Percentiles rank a stretch among this genome's conserved stretches.
These are phyloP conservation scores for Phytophthora multivora DNA, from an alignment of 352 stramenopile genomes.

Conservation along the genomic window DNA sequence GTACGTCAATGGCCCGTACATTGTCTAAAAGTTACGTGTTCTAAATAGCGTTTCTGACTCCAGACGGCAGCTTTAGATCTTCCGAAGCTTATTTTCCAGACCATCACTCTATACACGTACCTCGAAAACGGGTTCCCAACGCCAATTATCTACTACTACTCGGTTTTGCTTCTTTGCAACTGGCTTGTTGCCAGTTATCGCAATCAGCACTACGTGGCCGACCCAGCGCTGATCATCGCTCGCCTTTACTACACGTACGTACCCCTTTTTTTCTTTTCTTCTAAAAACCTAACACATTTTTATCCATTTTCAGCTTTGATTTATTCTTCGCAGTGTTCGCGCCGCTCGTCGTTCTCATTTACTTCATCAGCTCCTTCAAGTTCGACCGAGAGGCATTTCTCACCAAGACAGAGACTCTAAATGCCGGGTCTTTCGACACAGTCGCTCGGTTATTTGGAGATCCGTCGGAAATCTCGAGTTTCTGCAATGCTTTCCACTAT, in stretches of 20 bases:
- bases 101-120: conserved; percentile 42
- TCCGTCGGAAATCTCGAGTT: conserved; percentile 40
- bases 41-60: not conserved
- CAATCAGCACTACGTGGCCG: conserved; percentile 35
- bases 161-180: conserved; percentile 38
- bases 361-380: conserved; percentile 42
- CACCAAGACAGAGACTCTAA: conserved; percentile 28
- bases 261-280: not conserved
- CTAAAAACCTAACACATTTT: not conserved
- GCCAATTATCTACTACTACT: conserved; percentile 46
- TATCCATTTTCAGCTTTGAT: conserved; percentile 32
- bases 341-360: conserved; percentile 42
- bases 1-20: no score
- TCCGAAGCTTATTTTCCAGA: conserved; percentile 56
- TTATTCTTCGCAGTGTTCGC: conserved; percentile 61
- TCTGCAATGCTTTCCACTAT: conserved; percentile 42
- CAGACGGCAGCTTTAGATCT: conserved; percentile 48
- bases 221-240: conserved; percentile 34
- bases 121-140: conserved; percentile 44
- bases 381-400: conserved; percentile 40
- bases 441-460: conserved; percentile 44
- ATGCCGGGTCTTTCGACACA: conserved; percentile 28
- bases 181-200: conserved; percentile 51
- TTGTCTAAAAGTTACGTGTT: no score
- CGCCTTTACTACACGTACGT: conserved; percentile 36